Conservation (phyloP, 2,329 filamentous ascomycete species). For the Chrysosporium keratinophilum region DNA sequence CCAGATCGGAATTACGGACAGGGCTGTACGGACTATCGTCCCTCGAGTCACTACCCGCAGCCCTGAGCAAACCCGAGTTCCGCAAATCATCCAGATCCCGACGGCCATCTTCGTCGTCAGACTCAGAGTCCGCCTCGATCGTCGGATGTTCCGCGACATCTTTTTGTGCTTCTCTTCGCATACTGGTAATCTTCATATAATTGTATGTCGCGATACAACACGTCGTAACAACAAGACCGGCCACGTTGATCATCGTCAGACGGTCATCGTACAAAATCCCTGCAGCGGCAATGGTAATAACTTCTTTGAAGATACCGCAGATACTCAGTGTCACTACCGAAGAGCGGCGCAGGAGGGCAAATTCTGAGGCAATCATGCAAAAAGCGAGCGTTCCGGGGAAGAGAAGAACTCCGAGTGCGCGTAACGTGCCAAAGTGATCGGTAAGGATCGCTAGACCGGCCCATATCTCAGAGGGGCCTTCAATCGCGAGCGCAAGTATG, state of each 20-base stretch:
- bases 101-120: constrained; percentile 11
- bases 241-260: constrained; percentile 76
- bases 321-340: constrained; percentile 94
- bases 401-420: constrained; percentile 63
- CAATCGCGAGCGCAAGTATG: constrained; percentile 70
- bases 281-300: constrained; percentile 85
- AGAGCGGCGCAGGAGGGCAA: constrained; percentile 86
- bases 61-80: background rate
- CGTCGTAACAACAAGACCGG: constrained; percentile 80
- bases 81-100: background rate
- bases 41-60: background rate
- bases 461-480: constrained; percentile 61
- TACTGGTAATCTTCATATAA: constrained; percentile 82
- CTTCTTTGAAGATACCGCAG: constrained; percentile 97
- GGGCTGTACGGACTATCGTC: constrained; percentile 1
- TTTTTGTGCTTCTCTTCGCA: constrained; percentile 63
- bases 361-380: constrained; percentile 92
- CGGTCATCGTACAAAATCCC: constrained; percentile 80
- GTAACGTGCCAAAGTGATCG: constrained; percentile 55
- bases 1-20: background rate
- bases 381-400: constrained; percentile 90
- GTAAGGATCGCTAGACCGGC: constrained; percentile 56
- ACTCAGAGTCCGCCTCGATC: constrained; percentile 14
- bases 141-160: constrained; percentile 25
- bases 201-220: constrained; percentile 82